Conservation (phyloP, 2,329 filamentous ascomycete genomes). For the Colletotrichum sp. region DNA sequence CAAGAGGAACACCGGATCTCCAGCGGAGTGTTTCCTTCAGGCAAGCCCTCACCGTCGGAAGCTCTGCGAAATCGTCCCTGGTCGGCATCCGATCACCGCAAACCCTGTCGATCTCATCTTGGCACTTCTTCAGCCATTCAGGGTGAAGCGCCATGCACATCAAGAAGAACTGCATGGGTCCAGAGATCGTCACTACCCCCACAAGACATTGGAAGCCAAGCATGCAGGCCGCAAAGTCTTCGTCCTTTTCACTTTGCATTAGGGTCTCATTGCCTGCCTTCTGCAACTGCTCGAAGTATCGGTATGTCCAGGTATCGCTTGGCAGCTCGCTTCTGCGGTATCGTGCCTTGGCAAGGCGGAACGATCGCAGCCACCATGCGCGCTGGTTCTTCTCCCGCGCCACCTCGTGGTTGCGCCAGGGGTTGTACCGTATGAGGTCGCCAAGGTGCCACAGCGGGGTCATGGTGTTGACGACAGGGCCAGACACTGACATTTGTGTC, state of each 20-base stretch:
- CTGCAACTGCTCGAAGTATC: slow-evolving; percentile 50
- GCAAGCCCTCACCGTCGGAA: slow-evolving; percentile 59
- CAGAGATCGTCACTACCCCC: slow-evolving; percentile 54
- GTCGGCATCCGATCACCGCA: slow-evolving; percentile 59
- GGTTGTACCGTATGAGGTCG: slow-evolving; percentile 42
- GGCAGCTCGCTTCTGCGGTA: slow-evolving; percentile 46
- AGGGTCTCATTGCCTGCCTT: slow-evolving; percentile 42
- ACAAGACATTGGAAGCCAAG: slow-evolving; percentile 57
- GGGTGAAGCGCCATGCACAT: slow-evolving; percentile 59
- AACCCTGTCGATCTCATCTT: slow-evolving; percentile 62
- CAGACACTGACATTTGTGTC: slow-evolving; percentile 57
- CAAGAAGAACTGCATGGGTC: slow-evolving; percentile 55
- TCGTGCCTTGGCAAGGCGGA: slow-evolving; percentile 44
- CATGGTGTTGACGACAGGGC: slow-evolving; percentile 54
- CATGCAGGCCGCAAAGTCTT: slow-evolving; percentile 54
- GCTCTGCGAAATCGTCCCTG: slow-evolving; percentile 50
- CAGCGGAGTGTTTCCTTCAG: slow-evolving; percentile 65
- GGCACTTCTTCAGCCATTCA: slow-evolving; percentile 55
- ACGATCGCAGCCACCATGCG: slow-evolving; percentile 50
- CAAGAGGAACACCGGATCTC: slow-evolving; percentile 60
- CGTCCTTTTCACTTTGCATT: slow-evolving; percentile 46
- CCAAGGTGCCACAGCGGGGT: slow-evolving; percentile 53
- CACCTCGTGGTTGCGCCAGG: slow-evolving; percentile 52
- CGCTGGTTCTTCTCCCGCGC: slow-evolving; percentile 47
- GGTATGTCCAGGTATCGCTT: slow-evolving; percentile 50